These are phyloP conservation scores for Phytophthora litchii DNA, from an alignment of 352 stramenopile genomes.

Conservation along the genomic window DNA sequence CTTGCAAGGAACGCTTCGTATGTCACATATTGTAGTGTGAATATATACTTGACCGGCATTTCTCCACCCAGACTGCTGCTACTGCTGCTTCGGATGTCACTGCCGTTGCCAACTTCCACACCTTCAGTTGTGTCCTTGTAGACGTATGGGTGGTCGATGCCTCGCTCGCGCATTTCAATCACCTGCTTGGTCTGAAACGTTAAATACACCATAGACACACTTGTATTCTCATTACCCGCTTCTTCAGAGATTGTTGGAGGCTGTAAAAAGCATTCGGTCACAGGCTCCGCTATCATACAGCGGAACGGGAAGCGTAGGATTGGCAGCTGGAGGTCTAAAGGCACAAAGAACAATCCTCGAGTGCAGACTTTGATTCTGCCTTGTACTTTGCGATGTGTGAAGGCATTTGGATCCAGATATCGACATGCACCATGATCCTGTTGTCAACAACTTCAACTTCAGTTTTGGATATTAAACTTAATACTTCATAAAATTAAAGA, in stretches of 20 bases:
- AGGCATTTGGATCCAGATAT: conserved; percentile 52
- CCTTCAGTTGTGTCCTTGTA: conserved; percentile 39
- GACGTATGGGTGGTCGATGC: conserved; percentile 74
- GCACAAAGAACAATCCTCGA: conserved; percentile 90
- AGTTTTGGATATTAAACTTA: conserved; percentile 5
- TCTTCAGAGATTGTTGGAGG: conserved; percentile 1
- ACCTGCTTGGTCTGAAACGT: conserved; percentile 62
- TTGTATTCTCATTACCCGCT: neutral
- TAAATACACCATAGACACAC: conserved; percentile 43
- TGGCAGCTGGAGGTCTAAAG: conserved; percentile 63
- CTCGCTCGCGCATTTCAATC: conserved; percentile 77
- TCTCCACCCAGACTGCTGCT: conserved; percentile 13
- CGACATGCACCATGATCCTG: conserved; percentile 74
- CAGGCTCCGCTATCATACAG: conserved; percentile 53
- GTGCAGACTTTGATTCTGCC: conserved; percentile 86
- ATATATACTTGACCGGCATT: conserved; percentile 62
- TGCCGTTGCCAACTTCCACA: conserved; percentile 3
- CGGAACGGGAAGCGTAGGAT: conserved; percentile 87
- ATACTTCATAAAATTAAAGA: conserved; percentile 18
- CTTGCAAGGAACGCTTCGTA: conserved; percentile 68
- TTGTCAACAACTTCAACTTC: conserved; percentile 18
- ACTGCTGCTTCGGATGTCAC: conserved; percentile 6
- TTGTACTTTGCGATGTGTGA: conserved; percentile 49
- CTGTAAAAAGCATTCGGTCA: conserved; percentile 59
- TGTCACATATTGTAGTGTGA: conserved; percentile 75